Evolutionary conservation across 305 asterid genomes (phyloP), one percentile per base, ranked within the genome.

Genomic region (Striga hermonthica): DNA sequence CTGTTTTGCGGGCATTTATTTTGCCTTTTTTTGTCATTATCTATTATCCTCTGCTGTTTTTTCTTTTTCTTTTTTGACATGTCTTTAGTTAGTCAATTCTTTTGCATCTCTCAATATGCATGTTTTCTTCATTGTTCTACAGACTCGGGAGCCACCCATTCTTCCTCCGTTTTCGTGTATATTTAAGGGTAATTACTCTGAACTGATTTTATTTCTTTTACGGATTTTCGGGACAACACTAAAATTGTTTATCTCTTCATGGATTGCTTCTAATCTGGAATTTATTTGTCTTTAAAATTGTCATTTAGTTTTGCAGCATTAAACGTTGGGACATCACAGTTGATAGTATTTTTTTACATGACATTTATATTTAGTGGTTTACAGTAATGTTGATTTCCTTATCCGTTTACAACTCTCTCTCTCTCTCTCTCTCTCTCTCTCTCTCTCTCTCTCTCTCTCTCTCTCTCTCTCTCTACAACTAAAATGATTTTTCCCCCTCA

Each of bases 101-200:
- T 68, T 35, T 55, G 38, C 64, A 31, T 59, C 54, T 64, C 45
- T 67, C 43, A 62, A 44, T 62, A 65, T 9, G 15, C 7, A 50
- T 4, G 3, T 28, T 12, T 15, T 7, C 38, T 64, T 15, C 55
- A 52, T 22, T 22, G 31, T 52, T 60, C 47, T 68, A 78, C 95
- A 92, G 97, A 90, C 95, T 44, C 91, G 96, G 65, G 74, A 73
- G 60, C 97, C 98, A 68, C 96, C 95, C 37, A 78, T 92, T 73
- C 86, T 89, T 61, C 98, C 98, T 70, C 87, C 97, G 44, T 92
- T 92, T 82, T 78, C 91, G 79, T 86, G 83, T 72, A 71, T 92
- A 73, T 71, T 84, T 34, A 73, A 78, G 83, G 97, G 98, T 92
- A 84, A 68, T 48, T 37, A 60, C 36, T 65, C 62, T 57, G 67